Conservation (phyloP, 1,139 yeast species). For the Entelexis sorbosivorans region DNA sequence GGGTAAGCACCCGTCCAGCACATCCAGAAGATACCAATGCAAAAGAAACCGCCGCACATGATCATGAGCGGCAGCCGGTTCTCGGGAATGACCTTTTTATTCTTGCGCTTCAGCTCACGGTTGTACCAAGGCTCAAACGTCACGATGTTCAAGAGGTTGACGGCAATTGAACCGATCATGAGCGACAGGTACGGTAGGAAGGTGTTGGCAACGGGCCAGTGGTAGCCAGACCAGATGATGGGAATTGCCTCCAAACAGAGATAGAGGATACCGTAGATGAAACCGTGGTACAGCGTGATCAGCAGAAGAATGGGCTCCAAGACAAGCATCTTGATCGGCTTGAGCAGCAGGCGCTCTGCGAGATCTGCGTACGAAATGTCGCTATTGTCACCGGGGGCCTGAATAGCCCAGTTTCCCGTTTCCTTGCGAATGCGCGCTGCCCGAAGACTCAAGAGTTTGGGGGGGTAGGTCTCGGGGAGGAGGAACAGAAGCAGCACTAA, state of each 20-base stretch:
- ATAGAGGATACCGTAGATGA: constrained; percentile 73
- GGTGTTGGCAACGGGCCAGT: constrained; percentile 22
- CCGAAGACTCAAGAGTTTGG: constrained; percentile 34
- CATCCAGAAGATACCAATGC: constrained; percentile 72
- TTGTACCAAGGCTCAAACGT: constrained; percentile 26
- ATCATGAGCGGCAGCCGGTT: constrained; percentile 67
- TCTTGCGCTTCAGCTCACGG: constrained; percentile 27
- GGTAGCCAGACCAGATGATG: constrained; percentile 45
- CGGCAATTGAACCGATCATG: constrained; percentile 35
- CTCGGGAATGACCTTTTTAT: constrained; percentile 45
- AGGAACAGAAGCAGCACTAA: constrained; percentile 29
- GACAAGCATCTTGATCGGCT: constrained; percentile 46
- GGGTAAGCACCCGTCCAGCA: constrained; percentile 44
- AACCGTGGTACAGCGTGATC: constrained; percentile 63
- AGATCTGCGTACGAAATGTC: constrained; percentile 51
- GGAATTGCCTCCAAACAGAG: constrained; percentile 72
- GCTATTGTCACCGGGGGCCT: constrained; percentile 43
- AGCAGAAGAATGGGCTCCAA: constrained; percentile 51
- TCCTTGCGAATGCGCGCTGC: constrained; percentile 41
- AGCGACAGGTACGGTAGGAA: constrained; percentile 45
- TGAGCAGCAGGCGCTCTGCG: constrained; percentile 41
- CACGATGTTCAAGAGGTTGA: constrained; percentile 23
- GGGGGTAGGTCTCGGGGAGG: constrained; percentile 40
- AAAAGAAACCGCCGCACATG: constrained; percentile 54
- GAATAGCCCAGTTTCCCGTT: constrained; percentile 39